These are phyloP conservation scores for Backusella tarrabulga DNA, from an alignment of 192 early-diverging fungal species.

Conservation along the genomic window DNA sequence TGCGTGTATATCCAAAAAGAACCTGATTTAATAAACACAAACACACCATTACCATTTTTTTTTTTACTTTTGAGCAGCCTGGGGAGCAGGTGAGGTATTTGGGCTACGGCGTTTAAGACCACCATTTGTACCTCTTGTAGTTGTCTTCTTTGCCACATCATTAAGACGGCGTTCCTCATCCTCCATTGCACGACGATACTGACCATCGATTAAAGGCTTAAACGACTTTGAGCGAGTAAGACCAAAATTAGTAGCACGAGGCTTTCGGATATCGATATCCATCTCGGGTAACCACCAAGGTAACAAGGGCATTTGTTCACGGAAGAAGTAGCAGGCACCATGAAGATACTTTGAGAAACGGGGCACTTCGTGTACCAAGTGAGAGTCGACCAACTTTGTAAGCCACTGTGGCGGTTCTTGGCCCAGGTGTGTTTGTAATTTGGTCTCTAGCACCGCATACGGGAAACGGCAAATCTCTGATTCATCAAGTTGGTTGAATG, in stretches of 20 bases:
- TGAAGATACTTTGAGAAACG: constrained; percentile 52
- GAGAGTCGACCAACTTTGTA: constrained; percentile 39
- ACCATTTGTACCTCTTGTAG: background rate
- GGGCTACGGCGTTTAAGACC: constrained; percentile 2
- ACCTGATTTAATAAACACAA: background rate
- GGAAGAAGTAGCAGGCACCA: constrained; percentile 44
- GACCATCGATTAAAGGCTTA: constrained; percentile 37
- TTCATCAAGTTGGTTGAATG: constrained; percentile 56
- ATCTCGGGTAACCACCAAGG: constrained; percentile 55
- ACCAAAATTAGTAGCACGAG: constrained; percentile 34
- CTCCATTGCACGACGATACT: constrained; percentile 31
- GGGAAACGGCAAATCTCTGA: constrained; percentile 35
- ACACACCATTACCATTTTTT: background rate
- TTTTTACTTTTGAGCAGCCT: background rate
- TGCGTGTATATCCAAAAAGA: background rate
- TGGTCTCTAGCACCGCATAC: constrained; percentile 37
- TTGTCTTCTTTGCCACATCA: constrained; percentile 43
- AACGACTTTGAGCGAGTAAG: constrained; percentile 38
- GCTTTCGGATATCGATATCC: constrained; percentile 53
- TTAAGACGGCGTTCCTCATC: constrained; percentile 27
- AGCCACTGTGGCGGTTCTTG: constrained; percentile 51
- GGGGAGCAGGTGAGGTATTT: background rate
- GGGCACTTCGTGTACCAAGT: constrained; percentile 47
- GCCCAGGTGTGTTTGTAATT: constrained; percentile 45
- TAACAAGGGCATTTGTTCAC: constrained; percentile 43